Conservation (phyloP, 192 early-diverging fungal genomes). For the Coemansia sp. region DNA sequence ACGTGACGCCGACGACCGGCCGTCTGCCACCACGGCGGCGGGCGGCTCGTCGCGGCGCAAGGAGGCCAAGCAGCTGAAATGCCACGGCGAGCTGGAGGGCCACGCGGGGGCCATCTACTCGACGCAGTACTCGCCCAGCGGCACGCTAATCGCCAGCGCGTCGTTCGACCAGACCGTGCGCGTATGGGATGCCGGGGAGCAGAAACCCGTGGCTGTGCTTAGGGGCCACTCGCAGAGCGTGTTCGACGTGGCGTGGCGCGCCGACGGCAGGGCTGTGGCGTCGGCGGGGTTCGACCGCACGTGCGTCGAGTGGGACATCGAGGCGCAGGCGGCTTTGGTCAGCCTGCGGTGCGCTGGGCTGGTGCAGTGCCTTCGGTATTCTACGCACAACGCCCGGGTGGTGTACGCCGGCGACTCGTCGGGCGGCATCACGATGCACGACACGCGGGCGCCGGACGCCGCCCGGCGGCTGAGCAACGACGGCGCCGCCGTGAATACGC, state of each 20-base stretch:
- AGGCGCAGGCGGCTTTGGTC: constrained; percentile 10
- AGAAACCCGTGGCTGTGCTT: constrained; percentile 50
- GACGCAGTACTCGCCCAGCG: constrained; percentile 82
- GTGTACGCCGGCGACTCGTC: constrained; percentile 73
- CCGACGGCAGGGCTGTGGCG: constrained; percentile 28
- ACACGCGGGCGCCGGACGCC: constrained; percentile 24
- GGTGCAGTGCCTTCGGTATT: constrained; percentile 48
- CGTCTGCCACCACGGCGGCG: background rate
- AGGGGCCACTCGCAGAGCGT: constrained; percentile 56
- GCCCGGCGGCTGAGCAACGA: constrained; percentile 39
- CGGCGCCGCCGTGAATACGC: constrained; percentile 49
- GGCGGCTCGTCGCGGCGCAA: constrained; percentile 24
- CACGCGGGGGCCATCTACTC: constrained; percentile 90
- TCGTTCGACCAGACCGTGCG: constrained; percentile 93
- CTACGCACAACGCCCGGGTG: constrained; percentile 58
- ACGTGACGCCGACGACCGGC: constrained; percentile 32
- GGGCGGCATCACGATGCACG: constrained; percentile 58
- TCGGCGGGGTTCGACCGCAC: constrained; percentile 46
- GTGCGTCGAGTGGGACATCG: constrained; percentile 52
- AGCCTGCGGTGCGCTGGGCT: constrained; percentile 35
- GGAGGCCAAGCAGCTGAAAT: constrained; percentile 48
- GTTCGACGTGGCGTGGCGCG: constrained; percentile 51
- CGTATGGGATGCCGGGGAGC: constrained; percentile 75
- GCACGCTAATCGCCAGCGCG: constrained; percentile 79
- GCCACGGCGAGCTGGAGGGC: constrained; percentile 60